Base-by-base conservation (phyloP, 2,329 filamentous ascomycete genomes). In the Colletotrichum siamense region DNA sequence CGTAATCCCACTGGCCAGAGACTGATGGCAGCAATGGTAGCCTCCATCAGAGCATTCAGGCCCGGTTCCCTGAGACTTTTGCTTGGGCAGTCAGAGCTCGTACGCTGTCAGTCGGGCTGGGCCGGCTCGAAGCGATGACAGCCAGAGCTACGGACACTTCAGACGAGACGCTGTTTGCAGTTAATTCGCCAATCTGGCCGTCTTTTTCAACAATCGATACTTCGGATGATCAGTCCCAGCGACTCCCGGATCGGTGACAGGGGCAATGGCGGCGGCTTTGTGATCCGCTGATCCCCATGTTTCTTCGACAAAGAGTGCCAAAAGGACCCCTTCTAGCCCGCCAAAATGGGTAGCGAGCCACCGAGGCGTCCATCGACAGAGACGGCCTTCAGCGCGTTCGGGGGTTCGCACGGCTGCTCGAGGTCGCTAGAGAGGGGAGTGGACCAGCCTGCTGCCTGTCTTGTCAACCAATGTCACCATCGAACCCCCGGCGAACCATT, bases 181-280 rank as follows among this genome's bases (percentile, higher is more conserved):
- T 39, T 30, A 22, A 28, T 61, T 67, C 62, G 55, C 24, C 73
- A 75, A 63, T 28, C 9, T 32, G 13, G 34, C 44, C 32, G n/a
- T 67, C 26, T 8, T 36, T 7, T 44, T 18, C 10, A n/a, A 24
- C n/a, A 28, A 26, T 44, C n/a, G 44, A 24, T 32, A 62, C 66
- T 36, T 36, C 28, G 22, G 36, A 59, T 59, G 69, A 67, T 75
- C 72, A 72, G 52, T 44, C 28, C n/a, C 32, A 63, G 39, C 24
- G 24, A 76, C 69, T 76, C 63, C 73, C 73, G 63, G 63, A 68
- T 75, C 69, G 69, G 69, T 73, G 63, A 61, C 73, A 68, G 63
- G 62, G 73, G 55, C 69, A 75, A 18, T 34, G 26, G 28, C 28
- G 49, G 61, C 72, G 36, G 28, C 68, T 62, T 65, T 71, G 68